Base-by-base conservation (phyloP, 179 eudicot genomes). In the Sideroxylon spinosum region DNA sequence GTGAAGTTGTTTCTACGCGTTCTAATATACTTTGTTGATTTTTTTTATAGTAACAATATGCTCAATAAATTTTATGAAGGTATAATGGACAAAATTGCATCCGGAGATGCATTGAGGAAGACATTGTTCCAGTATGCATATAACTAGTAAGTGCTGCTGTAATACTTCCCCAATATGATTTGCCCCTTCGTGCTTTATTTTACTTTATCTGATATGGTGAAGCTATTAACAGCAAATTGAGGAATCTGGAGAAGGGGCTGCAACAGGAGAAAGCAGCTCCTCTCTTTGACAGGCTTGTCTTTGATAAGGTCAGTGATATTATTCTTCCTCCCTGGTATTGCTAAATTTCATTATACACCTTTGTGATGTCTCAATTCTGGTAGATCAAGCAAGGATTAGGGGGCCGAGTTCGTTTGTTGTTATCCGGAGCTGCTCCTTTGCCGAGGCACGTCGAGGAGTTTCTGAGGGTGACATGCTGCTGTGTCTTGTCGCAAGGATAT, bases 401-500 rank as follows among this genome's bases (percentile, higher is more conserved):
- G 59, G 99, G 99, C 73, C 85, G 89, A 75, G 89, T 93, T 72
- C 95, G 94, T 55, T 76, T 92, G 12, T 84, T 95, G 84, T 76
- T 92, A 32, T 93, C 99, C 25, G 99, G 99, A 81, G 99, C 98
- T 59, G 99, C 99, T 6, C 99, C 99, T 65, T 86, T 95, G 80
- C 91, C 99, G 4, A 90, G 85, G 37, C 99, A 95, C 79, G 83
- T 93, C 28, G 99, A 95, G 84, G 99, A 95, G 82, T 95, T 95
- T 87, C 84, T 95, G 77, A 89, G 99, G 83, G 99, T 95, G 65
- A 79, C 99, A 55, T 86, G 91, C 76, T 85, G 99, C 78, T 78
- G 90, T 82, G 85, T 83, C 9, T 76, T 93, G 69, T 89, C 89
- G 13, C 99, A 95, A 86, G 98, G 98, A 67, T 95, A 95, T 84